Conservation (phyloP, 148 eudicot species). For the Heliosperma pusillum region DNA sequence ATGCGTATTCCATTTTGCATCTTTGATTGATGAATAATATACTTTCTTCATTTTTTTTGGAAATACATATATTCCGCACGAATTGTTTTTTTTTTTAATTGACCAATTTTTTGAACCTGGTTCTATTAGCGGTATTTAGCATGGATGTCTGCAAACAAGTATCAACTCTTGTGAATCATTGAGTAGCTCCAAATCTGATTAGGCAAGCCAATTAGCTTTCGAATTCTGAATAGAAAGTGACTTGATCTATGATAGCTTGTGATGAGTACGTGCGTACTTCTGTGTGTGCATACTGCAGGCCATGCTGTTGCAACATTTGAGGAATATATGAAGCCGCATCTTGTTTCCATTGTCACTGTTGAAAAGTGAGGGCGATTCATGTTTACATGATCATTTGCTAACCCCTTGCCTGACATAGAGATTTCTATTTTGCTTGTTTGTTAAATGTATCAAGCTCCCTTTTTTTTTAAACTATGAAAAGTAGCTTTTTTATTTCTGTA, state of each 20-base stretch:
- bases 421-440: background rate
- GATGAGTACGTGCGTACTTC: background rate
- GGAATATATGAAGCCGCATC: background rate
- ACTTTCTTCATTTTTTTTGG: background rate
- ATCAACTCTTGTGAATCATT: background rate
- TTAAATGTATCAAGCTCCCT: background rate
- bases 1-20: slow-evolving; percentile 8
- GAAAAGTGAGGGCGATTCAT: background rate
- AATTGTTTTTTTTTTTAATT: background rate
- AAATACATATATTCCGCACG: background rate
- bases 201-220: background rate
- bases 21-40: background rate
- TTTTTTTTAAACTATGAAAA: background rate
- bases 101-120: background rate
- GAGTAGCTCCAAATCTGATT: background rate
- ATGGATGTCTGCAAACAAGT: background rate
- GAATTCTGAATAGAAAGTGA: background rate
- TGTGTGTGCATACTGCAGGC: background rate
- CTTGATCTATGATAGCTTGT: background rate
- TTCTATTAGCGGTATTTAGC: background rate
- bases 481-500: background rate
- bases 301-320: background rate
- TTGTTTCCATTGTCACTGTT: background rate
- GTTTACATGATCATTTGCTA: background rate
- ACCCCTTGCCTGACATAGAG: background rate